Percentiles rank a stretch among this genome's conserved stretches.
Conservation (phyloP, 768 basidiomycete species). For the Naematelia encephala region DNA sequence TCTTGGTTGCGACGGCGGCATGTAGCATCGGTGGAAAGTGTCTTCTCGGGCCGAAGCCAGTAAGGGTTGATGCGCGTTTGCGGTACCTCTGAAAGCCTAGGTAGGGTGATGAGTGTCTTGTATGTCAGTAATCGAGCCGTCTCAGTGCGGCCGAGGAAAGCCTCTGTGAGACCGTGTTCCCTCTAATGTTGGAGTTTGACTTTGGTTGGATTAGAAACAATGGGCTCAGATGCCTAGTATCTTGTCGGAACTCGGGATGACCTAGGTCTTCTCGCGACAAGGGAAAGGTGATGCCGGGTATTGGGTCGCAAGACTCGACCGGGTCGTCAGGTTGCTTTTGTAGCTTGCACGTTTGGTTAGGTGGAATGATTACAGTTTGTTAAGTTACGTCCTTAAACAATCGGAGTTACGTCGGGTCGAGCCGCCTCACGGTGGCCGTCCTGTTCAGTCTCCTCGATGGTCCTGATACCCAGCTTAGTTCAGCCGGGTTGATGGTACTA, state of each 20-base stretch:
- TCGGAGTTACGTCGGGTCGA: slow-evolving; percentile 50
- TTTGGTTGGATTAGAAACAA: neutral
- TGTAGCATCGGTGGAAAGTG: neutral
- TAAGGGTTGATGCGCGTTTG: neutral
- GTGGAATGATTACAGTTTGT: slow-evolving; percentile 53
- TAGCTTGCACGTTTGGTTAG: slow-evolving; percentile 30
- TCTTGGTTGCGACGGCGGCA: neutral
- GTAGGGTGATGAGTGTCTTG: neutral
- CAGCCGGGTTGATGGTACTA: slow-evolving; percentile 48
- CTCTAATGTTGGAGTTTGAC: neutral
- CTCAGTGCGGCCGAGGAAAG: neutral
- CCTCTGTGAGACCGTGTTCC: neutral
- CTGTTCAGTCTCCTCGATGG: slow-evolving; percentile 50
- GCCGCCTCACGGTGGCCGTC: slow-evolving; percentile 29
- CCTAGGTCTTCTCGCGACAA: slow-evolving; percentile 5
- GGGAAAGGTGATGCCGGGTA: slow-evolving; percentile 3
- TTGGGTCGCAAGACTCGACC: neutral
- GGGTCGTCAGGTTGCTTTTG: neutral
- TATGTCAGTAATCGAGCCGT: neutral
- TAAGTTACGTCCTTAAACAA: slow-evolving; percentile 50
- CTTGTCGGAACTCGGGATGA: slow-evolving; percentile 7
- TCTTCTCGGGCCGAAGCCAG: neutral
- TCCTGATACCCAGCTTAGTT: slow-evolving; percentile 42
- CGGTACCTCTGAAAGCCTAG: neutral
- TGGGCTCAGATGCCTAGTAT: slow-evolving; percentile 3